Evolutionary conservation across 2,329 filamentous ascomycete species (phyloP), one percentile per base, ranked within the genome.

Genomic region (Fusarium cyanostomum): DNA sequence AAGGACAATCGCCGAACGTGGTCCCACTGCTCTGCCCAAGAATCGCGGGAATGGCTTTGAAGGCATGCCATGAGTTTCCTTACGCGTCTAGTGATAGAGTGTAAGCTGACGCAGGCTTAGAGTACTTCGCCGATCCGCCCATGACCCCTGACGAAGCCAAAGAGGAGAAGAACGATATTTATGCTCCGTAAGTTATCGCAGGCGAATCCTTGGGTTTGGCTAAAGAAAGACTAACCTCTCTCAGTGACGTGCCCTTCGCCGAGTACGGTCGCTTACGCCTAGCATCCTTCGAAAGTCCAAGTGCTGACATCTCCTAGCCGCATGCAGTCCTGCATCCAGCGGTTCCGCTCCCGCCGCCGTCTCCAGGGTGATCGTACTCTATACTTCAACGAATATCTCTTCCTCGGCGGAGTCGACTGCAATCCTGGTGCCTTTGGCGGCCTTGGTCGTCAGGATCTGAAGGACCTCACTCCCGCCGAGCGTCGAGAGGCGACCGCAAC

Each of bases 271-370:
- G 8, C 7, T 26, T 13, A 5, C 1, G 8, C 8, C 24, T 16
- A 15, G 33, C 33, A 7, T 12, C 26, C 10, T 35, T 34, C 43
- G 21, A 37, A 39, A 18, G 24, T 10, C 7, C 41, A 35, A 59
- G 6, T 56, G 45, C 62, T 74, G 41, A 66, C 59, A 50, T 58
- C 15, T 18, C 1, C 8, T 43, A 91, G 90, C 53, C 92, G 95
- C 42, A 92, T 98, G 35, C 89, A 97, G 72, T 85, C 89, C 24
- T 95, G 92, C 42, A 90, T 98, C 52, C 88, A 93, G 66, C 89
- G 92, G 12, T 99, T 89, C 78, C 87, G 90, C 61, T 82, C 86
- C 31, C 90, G 89, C 42, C 90, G 94, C 28, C 93, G 91, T 64
- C 84, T 97, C 56, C 85, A 90, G 56, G 75, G 80, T 11, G 80